Evolutionary conservation across 768 basidiomycete genomes (phyloP).

Genomic region (Agaricus blazei): DNA sequence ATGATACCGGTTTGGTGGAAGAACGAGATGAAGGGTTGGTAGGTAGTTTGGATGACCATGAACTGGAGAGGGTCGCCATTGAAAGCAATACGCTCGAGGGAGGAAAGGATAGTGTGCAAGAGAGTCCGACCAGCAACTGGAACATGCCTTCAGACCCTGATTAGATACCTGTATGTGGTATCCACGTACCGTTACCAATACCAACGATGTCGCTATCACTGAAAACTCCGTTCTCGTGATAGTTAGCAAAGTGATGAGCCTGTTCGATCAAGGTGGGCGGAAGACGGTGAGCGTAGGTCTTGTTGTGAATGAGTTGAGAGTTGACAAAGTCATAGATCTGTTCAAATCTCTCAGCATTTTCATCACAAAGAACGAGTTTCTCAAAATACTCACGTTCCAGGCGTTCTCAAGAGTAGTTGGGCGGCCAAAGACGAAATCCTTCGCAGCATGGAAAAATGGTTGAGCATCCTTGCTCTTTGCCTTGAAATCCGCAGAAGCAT

Average conservation of each 20-base stretch:
- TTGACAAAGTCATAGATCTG: slow-evolving; percentile 77
- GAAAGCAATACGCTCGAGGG: slow-evolving; percentile 76
- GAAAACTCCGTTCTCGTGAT: slow-evolving; percentile 76
- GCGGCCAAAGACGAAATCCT: slow-evolving; percentile 70
- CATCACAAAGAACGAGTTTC: background rate
- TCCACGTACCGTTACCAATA: slow-evolving; percentile 71
- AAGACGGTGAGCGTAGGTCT: slow-evolving; percentile 72
- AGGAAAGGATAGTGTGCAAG: slow-evolving; percentile 62
- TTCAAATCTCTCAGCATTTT: slow-evolving; percentile 11
- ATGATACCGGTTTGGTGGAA: slow-evolving; percentile 71
- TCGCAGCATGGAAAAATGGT: slow-evolving; percentile 60
- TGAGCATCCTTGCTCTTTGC: slow-evolving; percentile 46
- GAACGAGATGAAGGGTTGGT: slow-evolving; percentile 88
- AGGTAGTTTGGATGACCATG: slow-evolving; percentile 73
- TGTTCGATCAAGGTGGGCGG: slow-evolving; percentile 77
- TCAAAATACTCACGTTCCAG: slow-evolving; percentile 60
- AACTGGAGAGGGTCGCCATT: slow-evolving; percentile 77
- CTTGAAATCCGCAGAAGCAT: slow-evolving; percentile 65
- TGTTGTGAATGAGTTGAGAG: slow-evolving; percentile 75
- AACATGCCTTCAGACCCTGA: slow-evolving; percentile 1
- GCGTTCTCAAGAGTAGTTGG: slow-evolving; percentile 64
- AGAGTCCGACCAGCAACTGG: slow-evolving; percentile 81
- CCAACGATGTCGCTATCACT: slow-evolving; percentile 53
- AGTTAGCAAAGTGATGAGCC: slow-evolving; percentile 70
- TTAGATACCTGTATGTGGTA: background rate